A percentile compares a stretch with the other conserved stretches of the same genome.
Evolutionary conservation across 352 stramenopile species (phyloP).

Genomic region (Phytopythium delawarense): DNA sequence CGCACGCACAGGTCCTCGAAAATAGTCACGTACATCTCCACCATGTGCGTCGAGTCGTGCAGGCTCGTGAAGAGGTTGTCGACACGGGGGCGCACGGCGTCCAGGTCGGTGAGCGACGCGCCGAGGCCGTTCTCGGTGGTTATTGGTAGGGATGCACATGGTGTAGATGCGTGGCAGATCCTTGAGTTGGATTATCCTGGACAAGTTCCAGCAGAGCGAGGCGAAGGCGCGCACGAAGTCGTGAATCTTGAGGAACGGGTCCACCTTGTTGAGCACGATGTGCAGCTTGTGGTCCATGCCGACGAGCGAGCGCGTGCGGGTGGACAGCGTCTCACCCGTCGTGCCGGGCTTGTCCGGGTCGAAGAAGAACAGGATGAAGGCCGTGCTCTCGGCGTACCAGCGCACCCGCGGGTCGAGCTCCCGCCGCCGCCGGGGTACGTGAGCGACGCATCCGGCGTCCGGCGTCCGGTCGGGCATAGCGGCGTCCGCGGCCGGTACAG

Average conservation of each 20-base stretch:
- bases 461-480: not conserved
- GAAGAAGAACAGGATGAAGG: slow-evolving; percentile 99
- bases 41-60: too few species aligned
- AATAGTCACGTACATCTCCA: too few species aligned
- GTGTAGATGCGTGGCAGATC: slow-evolving; percentile 99
- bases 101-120: slow-evolving; percentile 91
- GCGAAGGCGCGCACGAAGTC: slow-evolving; percentile 99
- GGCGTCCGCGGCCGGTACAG: slow-evolving; percentile 17
- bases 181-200: slow-evolving; percentile 98
- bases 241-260: slow-evolving; percentile 98
- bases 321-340: slow-evolving; percentile 98
- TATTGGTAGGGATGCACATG: slow-evolving; percentile 95
- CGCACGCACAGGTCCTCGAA: too few species aligned
- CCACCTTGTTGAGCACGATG: slow-evolving; percentile 99
- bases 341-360: slow-evolving; percentile 99
- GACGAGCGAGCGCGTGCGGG: slow-evolving; percentile 95
- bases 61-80: too few species aligned
- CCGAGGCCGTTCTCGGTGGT: slow-evolving; percentile 49
- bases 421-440: slow-evolving; percentile 38
- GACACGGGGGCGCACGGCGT: slow-evolving; percentile 92
- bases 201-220: slow-evolving; percentile 99
- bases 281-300: slow-evolving; percentile 99
- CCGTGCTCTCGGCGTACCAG: slow-evolving; percentile 98
- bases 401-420: slow-evolving; percentile 86
- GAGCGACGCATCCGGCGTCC: slow-evolving; percentile 7